Base-by-base conservation (phyloP, 2,329 filamentous ascomycete species). In the Colletotrichum kahawae region DNA sequence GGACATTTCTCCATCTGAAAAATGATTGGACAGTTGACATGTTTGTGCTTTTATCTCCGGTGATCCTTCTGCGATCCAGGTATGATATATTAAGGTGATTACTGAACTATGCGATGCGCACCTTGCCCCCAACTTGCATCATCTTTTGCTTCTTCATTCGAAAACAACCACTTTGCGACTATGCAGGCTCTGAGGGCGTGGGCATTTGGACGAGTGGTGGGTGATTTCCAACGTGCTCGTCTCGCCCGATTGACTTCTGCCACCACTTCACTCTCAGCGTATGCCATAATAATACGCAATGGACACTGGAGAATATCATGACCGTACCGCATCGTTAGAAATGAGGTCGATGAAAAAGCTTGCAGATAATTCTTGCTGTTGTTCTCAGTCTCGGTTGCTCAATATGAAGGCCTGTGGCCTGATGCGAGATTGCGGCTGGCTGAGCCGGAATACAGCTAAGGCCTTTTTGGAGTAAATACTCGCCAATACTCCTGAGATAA, bases 311-410 rank as follows among this genome's bases (percentile, higher is more conserved):
- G 13, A 48, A 13, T 2, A 4, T 1, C 10, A 0, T 13, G 5
- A 4, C 3, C 0, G 10, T 12, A 21, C 43, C 10, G 0, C 3
- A 3, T 21, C 21, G 0, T 21, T 0, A 7, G 18, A 1, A 2
- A n/a, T 4, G 5, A 13, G n/a, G n/a, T n/a, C 1, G 5, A 21
- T n/a, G 3, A 13, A 3, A 21, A 1, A 4, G 13, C 3, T 0
- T 4, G 2, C 3, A 4, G n/a, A 3, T n/a, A 21, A 7, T 48
- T 48, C 4, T 48, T 2, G 7, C 0, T 1, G 43, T 13, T 21
- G 38, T 4, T 4, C 0, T 43, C 18, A 2, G 38, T 43, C 18
- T 43, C 10, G 10, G 5, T 43, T 43, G 18, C n/a, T 43, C 18
- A 43, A 1, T 6, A 18, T n/a, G 38, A 43, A 43, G 38, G 24